phyloP scores from a whole-genome alignment of 768 basidiomycete genomes.

The Boletus patriciae region DNA sequence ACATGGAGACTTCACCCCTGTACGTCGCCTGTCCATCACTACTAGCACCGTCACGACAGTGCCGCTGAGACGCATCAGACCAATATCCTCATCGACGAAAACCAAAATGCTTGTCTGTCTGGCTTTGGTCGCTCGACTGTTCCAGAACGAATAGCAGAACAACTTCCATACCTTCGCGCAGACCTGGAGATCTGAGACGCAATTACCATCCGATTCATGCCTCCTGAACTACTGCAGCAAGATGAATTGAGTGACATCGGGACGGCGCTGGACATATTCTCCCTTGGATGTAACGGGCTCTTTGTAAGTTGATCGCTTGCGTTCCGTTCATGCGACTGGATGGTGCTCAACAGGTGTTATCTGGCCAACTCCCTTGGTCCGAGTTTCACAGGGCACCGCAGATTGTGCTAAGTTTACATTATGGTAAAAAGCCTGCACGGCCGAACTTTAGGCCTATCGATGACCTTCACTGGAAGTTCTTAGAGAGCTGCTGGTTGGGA shows the following conservation, averaged over 20 bases:
- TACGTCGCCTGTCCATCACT: background rate
- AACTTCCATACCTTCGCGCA: conserved; percentile 8
- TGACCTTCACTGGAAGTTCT: conserved; percentile 10
- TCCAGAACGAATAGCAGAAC: conserved; percentile 13
- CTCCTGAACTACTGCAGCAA: conserved; percentile 11
- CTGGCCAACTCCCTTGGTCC: conserved; percentile 13
- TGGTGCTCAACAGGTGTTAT: conserved; percentile 8
- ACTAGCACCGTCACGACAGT: background rate
- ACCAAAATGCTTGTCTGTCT: conserved; percentile 5
- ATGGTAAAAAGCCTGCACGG: conserved; percentile 5
- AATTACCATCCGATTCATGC: conserved; percentile 15
- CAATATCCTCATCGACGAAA: conserved; percentile 17
- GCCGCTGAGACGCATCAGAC: background rate
- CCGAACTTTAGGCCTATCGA: conserved; percentile 3
- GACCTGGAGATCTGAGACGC: conserved; percentile 12
- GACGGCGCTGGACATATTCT: conserved; percentile 9
- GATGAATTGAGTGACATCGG: background rate
- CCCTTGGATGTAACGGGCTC: conserved; percentile 15
- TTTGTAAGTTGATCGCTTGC: background rate
- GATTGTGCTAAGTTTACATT: conserved; percentile 2
- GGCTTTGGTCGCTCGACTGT: conserved; percentile 16
- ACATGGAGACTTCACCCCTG: conserved; percentile 15
- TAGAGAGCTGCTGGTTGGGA: conserved; percentile 12
- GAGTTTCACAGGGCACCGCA: conserved; percentile 9
- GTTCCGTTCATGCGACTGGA: background rate